These are phyloP conservation scores for Dalbergia cochinchinensis DNA, from an alignment of 306 rosid species.

Conservation along the genomic window DNA sequence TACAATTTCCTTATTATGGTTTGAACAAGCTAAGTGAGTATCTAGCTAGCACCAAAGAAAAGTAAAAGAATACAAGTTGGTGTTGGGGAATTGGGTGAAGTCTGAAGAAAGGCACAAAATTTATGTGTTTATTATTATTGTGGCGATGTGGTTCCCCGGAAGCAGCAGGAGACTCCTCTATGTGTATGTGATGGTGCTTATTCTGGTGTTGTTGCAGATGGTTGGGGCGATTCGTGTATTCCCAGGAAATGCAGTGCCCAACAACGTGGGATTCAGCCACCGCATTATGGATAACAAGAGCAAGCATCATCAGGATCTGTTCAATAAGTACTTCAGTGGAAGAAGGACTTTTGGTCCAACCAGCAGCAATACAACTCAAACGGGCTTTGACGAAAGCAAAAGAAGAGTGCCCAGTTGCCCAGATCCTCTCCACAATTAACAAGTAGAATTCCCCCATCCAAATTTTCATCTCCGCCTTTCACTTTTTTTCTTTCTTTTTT, in stretches of 20 bases:
- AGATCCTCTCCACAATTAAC: slow-evolving; percentile 98
- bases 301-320: slow-evolving; percentile 48
- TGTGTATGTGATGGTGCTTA: slow-evolving; percentile 36
- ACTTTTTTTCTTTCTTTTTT: not conserved
- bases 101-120: slow-evolving; percentile 38
- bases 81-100: slow-evolving; percentile 11
- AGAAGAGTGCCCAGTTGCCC: slow-evolving; percentile 95
- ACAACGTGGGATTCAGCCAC: slow-evolving; percentile 36
- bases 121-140: slow-evolving; percentile 50
- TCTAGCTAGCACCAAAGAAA: not conserved
- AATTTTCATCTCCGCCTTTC: not conserved
- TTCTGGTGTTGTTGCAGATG: slow-evolving; percentile 53
- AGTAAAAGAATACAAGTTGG: not conserved
- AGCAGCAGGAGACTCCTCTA: slow-evolving; percentile 58
- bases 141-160: slow-evolving; percentile 64
- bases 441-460: slow-evolving; percentile 42
- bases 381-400: slow-evolving; percentile 67
- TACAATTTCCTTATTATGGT: not conserved
- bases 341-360: slow-evolving; percentile 46
- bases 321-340: slow-evolving; percentile 63
- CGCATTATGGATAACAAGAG: slow-evolving; percentile 28
- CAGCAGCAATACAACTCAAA: slow-evolving; percentile 38
- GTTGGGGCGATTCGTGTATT: slow-evolving; percentile 64
- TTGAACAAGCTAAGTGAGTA: not conserved
- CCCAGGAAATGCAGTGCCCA: slow-evolving; percentile 46